Conservation (phyloP, 2,329 filamentous ascomycete genomes). For the Phaeosphaeria sp. region DNA sequence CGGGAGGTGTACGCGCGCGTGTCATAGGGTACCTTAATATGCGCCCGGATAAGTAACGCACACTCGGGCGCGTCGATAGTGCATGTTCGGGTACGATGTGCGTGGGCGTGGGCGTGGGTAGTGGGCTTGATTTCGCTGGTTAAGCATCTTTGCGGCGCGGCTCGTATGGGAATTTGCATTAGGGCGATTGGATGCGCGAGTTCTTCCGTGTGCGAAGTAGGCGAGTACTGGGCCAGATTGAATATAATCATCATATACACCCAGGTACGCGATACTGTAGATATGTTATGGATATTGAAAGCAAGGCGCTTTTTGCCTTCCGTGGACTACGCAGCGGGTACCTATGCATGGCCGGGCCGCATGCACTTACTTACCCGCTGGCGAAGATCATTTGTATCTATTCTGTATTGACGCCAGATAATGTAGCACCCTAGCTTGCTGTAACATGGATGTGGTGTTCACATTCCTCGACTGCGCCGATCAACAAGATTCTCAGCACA, state of each 20-base stretch:
- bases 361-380: background rate
- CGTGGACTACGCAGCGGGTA: background rate
- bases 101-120: background rate
- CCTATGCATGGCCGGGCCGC: background rate
- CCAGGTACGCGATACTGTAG: background rate
- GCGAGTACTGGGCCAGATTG: background rate
- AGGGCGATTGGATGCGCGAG: background rate
- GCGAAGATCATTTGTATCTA: background rate
- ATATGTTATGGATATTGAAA: background rate
- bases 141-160: conserved; percentile 5
- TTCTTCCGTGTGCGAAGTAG: background rate
- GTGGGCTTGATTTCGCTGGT: background rate
- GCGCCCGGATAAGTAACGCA: background rate
- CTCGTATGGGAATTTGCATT: background rate
- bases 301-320: no score
- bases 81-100: background rate
- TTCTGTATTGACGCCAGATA: background rate
- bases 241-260: background rate
- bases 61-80: background rate
- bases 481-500: background rate
- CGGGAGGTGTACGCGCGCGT: background rate
- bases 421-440: background rate
- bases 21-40: conserved; percentile 5
- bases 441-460: background rate
- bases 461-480: background rate